phyloP scores from a whole-genome alignment of 176 grass and related monocot species.

The Luzula sylvatica region DNA sequence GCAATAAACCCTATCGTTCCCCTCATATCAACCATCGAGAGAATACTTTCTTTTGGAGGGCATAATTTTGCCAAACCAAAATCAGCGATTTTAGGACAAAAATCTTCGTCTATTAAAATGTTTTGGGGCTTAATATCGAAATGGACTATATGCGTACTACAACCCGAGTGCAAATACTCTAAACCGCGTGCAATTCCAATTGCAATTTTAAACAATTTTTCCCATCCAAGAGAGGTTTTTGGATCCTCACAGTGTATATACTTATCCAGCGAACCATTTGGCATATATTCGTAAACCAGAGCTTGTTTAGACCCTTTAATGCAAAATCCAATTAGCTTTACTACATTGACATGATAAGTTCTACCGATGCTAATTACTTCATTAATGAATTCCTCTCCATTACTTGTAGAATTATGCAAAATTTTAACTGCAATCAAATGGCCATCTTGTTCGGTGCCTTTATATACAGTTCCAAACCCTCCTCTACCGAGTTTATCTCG shows the following conservation, averaged over 20 bases:
- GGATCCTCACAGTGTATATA: constrained; percentile 32
- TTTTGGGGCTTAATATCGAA: no score
- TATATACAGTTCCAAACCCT: constrained; percentile 46
- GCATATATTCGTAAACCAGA: constrained; percentile 50
- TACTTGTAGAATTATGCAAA: constrained; percentile 23
- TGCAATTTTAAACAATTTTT: constrained; percentile 27
- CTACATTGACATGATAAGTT: constrained; percentile 54
- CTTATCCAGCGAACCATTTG: constrained; percentile 41
- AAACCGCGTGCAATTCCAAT: constrained; percentile 37
- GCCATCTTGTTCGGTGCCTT: constrained; percentile 10
- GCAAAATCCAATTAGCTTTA: constrained; percentile 39
- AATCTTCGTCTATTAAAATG: no score
- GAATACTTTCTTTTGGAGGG: no score
- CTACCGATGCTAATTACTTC: constrained; percentile 45
- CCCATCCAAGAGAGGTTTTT: constrained; percentile 24
- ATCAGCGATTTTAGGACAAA: no score
- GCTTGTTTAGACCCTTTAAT: constrained; percentile 30
- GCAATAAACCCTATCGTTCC: no score
- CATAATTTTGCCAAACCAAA: no score
- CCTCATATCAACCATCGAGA: no score
- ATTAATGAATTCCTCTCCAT: constrained; percentile 37
- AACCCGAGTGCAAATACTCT: constrained; percentile 36
- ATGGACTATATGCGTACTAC: background rate
- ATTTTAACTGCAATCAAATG: constrained; percentile 34
- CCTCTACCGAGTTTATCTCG: constrained; percentile 35